A percentile compares a stretch with the other conserved stretches of the same genome.
phyloP scores from a whole-genome alignment of 192 early-diverging fungal genomes.

The Backusella australiensis region DNA sequence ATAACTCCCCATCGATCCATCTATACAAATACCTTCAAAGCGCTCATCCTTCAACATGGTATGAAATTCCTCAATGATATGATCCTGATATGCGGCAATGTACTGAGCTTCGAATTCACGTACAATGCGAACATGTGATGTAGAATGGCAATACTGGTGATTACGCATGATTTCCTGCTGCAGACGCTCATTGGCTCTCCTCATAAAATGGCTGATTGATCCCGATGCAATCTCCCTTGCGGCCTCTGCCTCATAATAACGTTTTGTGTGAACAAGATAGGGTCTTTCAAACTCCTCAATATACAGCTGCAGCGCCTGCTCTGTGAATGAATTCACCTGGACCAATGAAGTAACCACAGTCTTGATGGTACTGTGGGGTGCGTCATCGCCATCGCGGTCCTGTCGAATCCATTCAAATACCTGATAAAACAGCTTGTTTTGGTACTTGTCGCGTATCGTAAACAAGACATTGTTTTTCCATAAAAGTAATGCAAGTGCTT shows the following conservation, averaged over 20 bases:
- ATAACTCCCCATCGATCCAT: not conserved
- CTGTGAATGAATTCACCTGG: conserved; percentile 57
- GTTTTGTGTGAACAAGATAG: conserved; percentile 62
- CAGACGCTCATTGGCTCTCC: conserved; percentile 53
- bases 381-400: conserved; percentile 66
- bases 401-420: conserved; percentile 65
- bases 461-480: conserved; percentile 71
- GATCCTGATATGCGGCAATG: conserved; percentile 60
- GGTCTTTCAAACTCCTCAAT: conserved; percentile 76
- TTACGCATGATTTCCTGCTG: conserved; percentile 62
- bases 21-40: conserved; percentile 46
- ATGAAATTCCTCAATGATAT: conserved; percentile 67
- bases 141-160: conserved; percentile 58
- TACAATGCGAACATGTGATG: conserved; percentile 65
- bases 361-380: conserved; percentile 50
- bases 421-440: conserved; percentile 66
- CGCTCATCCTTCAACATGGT: conserved; percentile 63
- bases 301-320: conserved; percentile 69
- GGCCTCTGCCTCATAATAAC: conserved; percentile 72
- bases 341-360: conserved; percentile 60
- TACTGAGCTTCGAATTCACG: conserved; percentile 77
- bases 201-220: conserved; percentile 72
- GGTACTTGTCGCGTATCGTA: conserved; percentile 52
- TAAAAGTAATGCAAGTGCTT: conserved; percentile 66
- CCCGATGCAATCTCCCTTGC: conserved; percentile 49